Evolutionary conservation across 2,329 filamentous ascomycete species (phyloP).

Genomic region (Orbilia quercus): DNA sequence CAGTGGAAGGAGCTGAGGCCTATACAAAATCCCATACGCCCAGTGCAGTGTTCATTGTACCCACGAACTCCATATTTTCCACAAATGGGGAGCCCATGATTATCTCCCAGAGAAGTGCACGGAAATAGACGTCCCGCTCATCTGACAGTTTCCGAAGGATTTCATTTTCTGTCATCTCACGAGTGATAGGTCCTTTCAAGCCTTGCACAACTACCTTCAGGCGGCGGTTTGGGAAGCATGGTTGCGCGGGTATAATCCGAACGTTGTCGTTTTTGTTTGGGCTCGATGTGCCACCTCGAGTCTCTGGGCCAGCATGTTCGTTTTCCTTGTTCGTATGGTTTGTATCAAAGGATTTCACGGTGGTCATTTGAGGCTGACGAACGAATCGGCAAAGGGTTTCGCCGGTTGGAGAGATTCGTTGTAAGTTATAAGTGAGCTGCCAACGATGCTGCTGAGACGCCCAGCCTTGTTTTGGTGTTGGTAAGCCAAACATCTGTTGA

Average conservation of each 20-base stretch:
- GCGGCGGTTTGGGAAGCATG: conserved; percentile 29
- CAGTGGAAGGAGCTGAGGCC: neutral
- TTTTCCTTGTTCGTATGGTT: conserved; percentile 27
- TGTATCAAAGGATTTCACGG: too few relatives aligned
- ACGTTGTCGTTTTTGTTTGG: neutral
- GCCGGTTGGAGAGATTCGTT: conserved; percentile 35
- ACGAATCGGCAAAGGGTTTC: conserved; percentile 9
- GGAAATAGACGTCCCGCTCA: conserved; percentile 48
- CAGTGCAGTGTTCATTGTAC: conserved; percentile 33
- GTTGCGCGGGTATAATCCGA: neutral
- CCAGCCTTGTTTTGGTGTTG: conserved; percentile 36
- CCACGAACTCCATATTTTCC: conserved; percentile 22
- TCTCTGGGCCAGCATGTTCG: neutral
- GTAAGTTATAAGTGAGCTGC: conserved; percentile 43
- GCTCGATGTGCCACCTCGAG: neutral
- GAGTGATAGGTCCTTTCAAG: neutral
- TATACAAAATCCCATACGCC: conserved; percentile 42
- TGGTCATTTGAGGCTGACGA: neutral
- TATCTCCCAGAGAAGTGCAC: conserved; percentile 48
- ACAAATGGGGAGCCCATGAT: conserved; percentile 14
- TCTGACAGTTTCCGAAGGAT: conserved; percentile 42
- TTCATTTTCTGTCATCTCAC: conserved; percentile 30
- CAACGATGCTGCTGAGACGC: conserved; percentile 17
- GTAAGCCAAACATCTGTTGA: conserved; percentile 35
- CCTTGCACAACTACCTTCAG: conserved; percentile 17